Evolutionary conservation across 176 grass and related monocot genomes (phyloP).

Genomic region (Eragrostis curvula): DNA sequence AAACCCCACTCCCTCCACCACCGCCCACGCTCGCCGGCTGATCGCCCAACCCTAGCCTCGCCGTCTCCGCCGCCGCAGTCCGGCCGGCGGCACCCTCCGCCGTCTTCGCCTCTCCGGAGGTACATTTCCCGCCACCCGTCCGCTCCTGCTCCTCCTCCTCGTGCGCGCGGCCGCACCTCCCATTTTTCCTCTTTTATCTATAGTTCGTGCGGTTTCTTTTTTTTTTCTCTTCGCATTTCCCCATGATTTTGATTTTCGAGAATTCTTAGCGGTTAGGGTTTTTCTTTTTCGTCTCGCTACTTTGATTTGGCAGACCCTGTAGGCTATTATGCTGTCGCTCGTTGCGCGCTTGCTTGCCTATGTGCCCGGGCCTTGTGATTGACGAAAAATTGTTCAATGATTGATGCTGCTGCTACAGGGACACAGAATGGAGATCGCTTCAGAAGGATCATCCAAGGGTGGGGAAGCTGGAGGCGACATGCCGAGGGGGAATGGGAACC

Average conservation of each 20-base stretch:
- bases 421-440: conserved; percentile 44
- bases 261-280: background rate
- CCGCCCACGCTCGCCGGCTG: background rate
- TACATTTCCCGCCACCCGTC: background rate
- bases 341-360: background rate
- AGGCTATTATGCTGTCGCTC: background rate
- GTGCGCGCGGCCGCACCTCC: background rate
- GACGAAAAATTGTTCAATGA: background rate
- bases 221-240: too few species aligned
- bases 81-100: background rate
- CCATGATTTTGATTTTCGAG: background rate
- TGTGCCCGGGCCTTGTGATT: background rate
- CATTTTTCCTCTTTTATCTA: too few species aligned
- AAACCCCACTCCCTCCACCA: conserved; percentile 26
- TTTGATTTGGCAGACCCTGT: background rate
- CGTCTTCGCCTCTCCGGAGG: conserved; percentile 1
- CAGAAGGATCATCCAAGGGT: conserved; percentile 7
- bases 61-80: background rate
- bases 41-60: background rate
- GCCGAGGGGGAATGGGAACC: background rate
- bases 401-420: background rate
- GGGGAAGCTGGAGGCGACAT: background rate
- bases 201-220: background rate
- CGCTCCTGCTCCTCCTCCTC: too few species aligned
- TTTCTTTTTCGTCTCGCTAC: background rate